Evolutionary conservation across 345 rosid genomes (phyloP).

Genomic region (Acer campestre): DNA sequence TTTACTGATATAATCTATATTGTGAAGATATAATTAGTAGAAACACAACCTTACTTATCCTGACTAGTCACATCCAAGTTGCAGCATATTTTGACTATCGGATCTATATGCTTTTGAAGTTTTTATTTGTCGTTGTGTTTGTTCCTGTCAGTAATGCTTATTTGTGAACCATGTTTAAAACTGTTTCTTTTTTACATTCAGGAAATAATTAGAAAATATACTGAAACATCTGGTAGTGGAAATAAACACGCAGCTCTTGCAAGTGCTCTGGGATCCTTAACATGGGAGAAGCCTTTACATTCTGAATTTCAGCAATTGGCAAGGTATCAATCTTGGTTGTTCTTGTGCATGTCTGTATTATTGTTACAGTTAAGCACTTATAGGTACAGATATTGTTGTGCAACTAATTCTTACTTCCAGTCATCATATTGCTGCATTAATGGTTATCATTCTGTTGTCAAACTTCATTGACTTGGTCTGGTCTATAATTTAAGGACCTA

Average conservation of each 20-base stretch:
- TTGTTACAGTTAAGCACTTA: background rate
- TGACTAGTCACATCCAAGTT: background rate
- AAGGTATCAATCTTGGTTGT: constrained; percentile 44
- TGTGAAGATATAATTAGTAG: background rate
- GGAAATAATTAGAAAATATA: constrained; percentile 79
- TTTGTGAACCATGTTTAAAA: constrained; percentile 4
- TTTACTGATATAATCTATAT: background rate
- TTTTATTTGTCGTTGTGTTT: background rate
- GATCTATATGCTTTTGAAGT: background rate
- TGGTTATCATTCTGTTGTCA: background rate
- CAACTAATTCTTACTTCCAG: background rate
- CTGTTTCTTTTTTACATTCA: constrained; percentile 29
- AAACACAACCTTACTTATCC: background rate
- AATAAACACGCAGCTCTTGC: constrained; percentile 73
- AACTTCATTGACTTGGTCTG: background rate
- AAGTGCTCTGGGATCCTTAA: constrained; percentile 76
- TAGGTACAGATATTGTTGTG: background rate
- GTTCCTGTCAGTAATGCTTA: background rate
- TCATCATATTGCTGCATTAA: background rate
- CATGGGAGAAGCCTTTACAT: constrained; percentile 75
- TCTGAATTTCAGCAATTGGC: constrained; percentile 84
- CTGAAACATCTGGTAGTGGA: constrained; percentile 55
- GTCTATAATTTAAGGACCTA: background rate
- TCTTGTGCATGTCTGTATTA: background rate
- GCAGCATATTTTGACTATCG: background rate